Conservation (phyloP, 257 asterid species). For the Cinchona pubescens region DNA sequence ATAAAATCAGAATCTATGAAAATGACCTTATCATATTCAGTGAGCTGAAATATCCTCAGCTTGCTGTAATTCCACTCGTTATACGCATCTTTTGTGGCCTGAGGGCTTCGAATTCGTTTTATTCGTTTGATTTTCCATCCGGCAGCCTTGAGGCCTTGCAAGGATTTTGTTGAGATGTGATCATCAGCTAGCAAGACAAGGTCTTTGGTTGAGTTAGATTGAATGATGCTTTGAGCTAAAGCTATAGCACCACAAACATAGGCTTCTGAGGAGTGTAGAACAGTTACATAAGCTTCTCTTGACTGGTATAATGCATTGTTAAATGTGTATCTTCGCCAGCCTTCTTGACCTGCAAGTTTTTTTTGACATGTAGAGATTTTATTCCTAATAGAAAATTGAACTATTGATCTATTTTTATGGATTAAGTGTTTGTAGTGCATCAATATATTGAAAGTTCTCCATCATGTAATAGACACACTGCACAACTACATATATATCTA, state of each 20-base stretch:
- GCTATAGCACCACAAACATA: slow-evolving; percentile 47
- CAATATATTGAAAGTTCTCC: neutral
- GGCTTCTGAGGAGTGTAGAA: slow-evolving; percentile 44
- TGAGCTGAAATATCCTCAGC: slow-evolving; percentile 75
- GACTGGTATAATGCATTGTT: slow-evolving; percentile 13
- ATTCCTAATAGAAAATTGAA: neutral
- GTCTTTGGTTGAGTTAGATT: slow-evolving; percentile 36
- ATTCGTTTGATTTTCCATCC: slow-evolving; percentile 42
- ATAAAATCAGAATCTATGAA: slow-evolving; percentile 66
- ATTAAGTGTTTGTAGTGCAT: no score
- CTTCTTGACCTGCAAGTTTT: slow-evolving; percentile 17
- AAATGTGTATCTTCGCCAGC: slow-evolving; percentile 7
- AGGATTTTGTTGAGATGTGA: slow-evolving; percentile 26
- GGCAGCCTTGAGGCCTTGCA: slow-evolving; percentile 23
- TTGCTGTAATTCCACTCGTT: slow-evolving; percentile 91
- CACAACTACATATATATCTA: no score
- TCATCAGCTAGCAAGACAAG: slow-evolving; percentile 38
- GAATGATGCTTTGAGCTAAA: slow-evolving; percentile 39
- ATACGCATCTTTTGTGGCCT: slow-evolving; percentile 40
- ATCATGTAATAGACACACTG: neutral
- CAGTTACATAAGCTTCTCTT: slow-evolving; percentile 40
- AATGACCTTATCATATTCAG: slow-evolving; percentile 53
- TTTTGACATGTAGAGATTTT: neutral
- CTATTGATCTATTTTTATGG: neutral
- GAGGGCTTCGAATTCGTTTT: slow-evolving; percentile 36